A percentile compares a stretch with the other conserved stretches of the same genome.
These are phyloP conservation scores for Rhodotorula diobovata DNA, from an alignment of 768 basidiomycete genomes.

Conservation along the genomic window DNA sequence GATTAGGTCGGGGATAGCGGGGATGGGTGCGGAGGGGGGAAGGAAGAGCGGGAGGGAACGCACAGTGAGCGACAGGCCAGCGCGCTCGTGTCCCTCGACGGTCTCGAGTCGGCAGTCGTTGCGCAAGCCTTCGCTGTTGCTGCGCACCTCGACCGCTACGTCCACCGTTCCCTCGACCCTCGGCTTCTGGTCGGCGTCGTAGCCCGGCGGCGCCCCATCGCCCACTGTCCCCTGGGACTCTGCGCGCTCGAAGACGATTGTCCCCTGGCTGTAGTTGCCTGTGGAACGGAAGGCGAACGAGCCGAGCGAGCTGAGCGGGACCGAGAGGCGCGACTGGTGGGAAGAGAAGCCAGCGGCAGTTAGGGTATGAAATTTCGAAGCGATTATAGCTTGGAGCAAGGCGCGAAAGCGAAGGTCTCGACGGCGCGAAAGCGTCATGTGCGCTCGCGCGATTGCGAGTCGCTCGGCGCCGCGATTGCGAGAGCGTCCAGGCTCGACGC, in stretches of 20 bases:
- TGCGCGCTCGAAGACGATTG: background rate
- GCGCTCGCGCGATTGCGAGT: too few species aligned
- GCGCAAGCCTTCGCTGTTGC: slow-evolving; percentile 15
- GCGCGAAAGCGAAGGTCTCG: background rate
- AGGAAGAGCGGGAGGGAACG: background rate
- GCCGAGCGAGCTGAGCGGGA: slow-evolving; percentile 4
- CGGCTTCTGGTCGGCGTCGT: background rate
- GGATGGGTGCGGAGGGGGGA: too few species aligned
- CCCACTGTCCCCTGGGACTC: background rate
- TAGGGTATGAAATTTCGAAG: too few species aligned
- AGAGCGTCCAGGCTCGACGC: too few species aligned
- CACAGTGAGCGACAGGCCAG: background rate
- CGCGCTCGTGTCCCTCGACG: slow-evolving; percentile 3
- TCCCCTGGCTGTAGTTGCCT: background rate
- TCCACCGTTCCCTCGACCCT: background rate
- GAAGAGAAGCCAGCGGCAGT: background rate
- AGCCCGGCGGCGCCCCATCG: background rate
- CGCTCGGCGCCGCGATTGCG: too few species aligned
- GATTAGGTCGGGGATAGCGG: too few species aligned
- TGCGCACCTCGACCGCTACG: slow-evolving; percentile 10
- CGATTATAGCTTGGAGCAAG: background rate
- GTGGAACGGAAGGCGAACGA: background rate
- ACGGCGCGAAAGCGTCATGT: too few species aligned
- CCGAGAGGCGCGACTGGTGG: background rate
- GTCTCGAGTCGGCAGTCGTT: background rate